Evolutionary conservation across 257 asterid genomes (phyloP).

Genomic region (Solanum sejunctum): DNA sequence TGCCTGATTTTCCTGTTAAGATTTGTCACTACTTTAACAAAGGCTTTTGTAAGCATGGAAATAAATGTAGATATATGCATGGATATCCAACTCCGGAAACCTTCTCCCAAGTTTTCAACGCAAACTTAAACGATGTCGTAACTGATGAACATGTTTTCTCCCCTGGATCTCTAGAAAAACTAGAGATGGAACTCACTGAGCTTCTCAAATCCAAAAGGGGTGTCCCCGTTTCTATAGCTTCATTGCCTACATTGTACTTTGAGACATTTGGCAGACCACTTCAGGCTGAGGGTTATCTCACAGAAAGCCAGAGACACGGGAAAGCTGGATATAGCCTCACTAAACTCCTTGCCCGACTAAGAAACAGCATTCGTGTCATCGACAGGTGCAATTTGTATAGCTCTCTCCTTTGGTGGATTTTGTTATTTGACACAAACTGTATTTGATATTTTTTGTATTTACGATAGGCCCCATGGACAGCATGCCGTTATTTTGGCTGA

Average conservation of each 20-base stretch:
- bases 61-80: constrained; percentile 63
- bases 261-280: constrained; percentile 62
- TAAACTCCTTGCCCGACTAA: constrained; percentile 68
- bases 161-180: constrained; percentile 52
- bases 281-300: constrained; percentile 78
- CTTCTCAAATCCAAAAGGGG: constrained; percentile 62
- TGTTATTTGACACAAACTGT: background rate
- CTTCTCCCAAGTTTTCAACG: constrained; percentile 21
- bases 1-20: constrained; percentile 39
- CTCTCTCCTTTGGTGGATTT: background rate
- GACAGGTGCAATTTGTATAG: constrained; percentile 39
- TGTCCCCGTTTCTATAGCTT: constrained; percentile 67
- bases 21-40: constrained; percentile 64
- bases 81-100: constrained; percentile 31
- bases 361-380: constrained; percentile 46
- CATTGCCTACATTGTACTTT: constrained; percentile 70
- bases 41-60: constrained; percentile 87
- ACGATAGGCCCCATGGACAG: constrained; percentile 84
- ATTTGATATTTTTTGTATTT: background rate
- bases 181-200: constrained; percentile 62
- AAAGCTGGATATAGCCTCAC: constrained; percentile 83
- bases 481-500: constrained; percentile 68
- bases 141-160: constrained; percentile 41
- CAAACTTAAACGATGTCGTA: constrained; percentile 21
- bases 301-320: constrained; percentile 90